A percentile compares a stretch with the other conserved stretches of the same genome.
Conservation (phyloP, 2,329 filamentous ascomycete species). For the Aquanectria penicillioides region DNA sequence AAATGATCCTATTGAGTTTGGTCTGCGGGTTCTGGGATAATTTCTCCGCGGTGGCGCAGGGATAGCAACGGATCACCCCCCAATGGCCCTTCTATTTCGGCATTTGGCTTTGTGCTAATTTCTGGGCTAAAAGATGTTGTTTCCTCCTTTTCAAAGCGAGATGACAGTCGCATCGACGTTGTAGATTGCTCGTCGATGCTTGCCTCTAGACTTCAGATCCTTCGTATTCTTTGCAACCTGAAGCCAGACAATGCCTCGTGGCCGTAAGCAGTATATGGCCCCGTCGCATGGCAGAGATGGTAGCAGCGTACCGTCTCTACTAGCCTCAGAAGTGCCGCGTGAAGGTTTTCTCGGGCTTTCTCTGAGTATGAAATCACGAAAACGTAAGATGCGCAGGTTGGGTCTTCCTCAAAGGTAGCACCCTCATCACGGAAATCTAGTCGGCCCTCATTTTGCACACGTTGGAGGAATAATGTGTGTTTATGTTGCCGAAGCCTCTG, state of each 20-base stretch:
- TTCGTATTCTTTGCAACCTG: too few relatives aligned
- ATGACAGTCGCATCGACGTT: conserved; percentile 5
- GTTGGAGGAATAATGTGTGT: background rate
- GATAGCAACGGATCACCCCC: background rate
- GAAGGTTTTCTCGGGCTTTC: background rate
- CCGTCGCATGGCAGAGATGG: background rate
- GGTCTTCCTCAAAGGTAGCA: background rate
- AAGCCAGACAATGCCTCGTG: background rate
- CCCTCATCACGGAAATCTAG: background rate
- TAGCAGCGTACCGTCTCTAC: background rate
- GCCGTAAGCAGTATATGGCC: background rate
- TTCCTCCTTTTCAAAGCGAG: background rate
- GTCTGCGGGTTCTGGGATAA: background rate
- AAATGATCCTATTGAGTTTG: background rate
- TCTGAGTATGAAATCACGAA: background rate
- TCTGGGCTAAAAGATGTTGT: background rate
- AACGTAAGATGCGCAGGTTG: background rate
- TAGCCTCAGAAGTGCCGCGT: background rate
- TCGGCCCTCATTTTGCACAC: background rate
- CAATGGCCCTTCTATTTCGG: background rate
- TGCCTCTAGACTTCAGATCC: too few relatives aligned
- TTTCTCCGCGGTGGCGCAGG: background rate
- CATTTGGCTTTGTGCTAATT: background rate
- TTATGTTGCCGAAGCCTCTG: background rate
- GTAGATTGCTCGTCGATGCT: background rate